Conservation (phyloP, 2,329 filamentous ascomycete genomes). For the Aureobasidium sp. region DNA sequence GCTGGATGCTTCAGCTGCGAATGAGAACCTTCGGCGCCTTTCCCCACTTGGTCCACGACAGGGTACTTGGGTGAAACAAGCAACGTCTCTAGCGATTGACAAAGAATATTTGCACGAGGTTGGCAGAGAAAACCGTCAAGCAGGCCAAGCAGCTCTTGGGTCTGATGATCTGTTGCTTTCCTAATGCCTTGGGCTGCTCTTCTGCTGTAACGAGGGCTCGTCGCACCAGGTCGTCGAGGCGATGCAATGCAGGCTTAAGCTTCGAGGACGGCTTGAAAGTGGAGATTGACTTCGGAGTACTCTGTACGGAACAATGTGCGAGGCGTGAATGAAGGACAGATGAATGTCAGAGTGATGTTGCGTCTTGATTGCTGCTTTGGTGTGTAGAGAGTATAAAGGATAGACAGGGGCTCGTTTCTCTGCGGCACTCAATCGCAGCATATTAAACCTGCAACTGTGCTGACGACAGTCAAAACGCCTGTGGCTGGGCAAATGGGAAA, state of each 20-base stretch:
- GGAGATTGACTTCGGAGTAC: background rate
- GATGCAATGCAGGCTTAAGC: background rate
- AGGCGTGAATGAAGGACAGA: background rate
- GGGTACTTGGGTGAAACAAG: background rate
- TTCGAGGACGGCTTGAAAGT: background rate
- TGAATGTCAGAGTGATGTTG: background rate
- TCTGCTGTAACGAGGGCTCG: background rate
- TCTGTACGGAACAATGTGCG: background rate
- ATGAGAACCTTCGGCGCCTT: background rate
- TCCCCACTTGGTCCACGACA: background rate
- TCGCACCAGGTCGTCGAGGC: background rate
- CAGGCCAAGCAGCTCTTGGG: background rate
- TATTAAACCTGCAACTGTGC: conserved; percentile 1
- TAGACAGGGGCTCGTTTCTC: background rate
- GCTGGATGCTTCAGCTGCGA: conserved; percentile 2
- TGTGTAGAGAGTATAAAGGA: background rate
- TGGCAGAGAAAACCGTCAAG: background rate
- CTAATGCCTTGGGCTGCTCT: background rate
- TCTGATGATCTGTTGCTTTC: background rate
- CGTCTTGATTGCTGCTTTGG: background rate
- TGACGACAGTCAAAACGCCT: background rate
- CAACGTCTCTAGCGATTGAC: conserved; percentile 5
- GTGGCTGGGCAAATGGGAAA: background rate
- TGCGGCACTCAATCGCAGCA: background rate
- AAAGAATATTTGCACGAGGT: background rate